Base-by-base conservation (phyloP, 805 yeast species). In the Yamadazyma ubonensis region DNA sequence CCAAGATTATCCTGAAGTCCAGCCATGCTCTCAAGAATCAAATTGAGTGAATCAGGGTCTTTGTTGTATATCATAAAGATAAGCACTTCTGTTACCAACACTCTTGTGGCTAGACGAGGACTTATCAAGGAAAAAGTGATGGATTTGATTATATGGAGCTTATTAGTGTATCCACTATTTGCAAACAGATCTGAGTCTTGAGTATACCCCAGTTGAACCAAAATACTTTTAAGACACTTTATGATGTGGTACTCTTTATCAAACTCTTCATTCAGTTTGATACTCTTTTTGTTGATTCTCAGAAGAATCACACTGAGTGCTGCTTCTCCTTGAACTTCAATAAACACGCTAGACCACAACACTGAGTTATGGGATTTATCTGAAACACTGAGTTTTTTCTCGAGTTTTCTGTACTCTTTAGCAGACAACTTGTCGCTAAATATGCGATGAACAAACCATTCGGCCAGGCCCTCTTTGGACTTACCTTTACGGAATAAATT, bases 191-290 rank as follows among this genome's bases (percentile, higher is more conserved):
- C 17, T 14, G 50, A 56, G 11, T 31, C 31, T 5, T 23, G 16
- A 3, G 29, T 37, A n/a, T 37, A 21, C 15, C 38, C 38, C 35
- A 39, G 37, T 49, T 38, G 46, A 32, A 61, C 63, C 15, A 68
- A 37, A 2, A 67, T 59, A 41, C 57, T 52, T 42, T 59, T 65
- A 37, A 70, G 57, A 39, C 72, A 68, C 43, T 54, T 60, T 8
- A 70, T 64, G 23, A 69, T 68, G 15, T 52, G 44, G 39, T 48
- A 64, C 41, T 70, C 75, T 38, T 52, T 61, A 37, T 68, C 73
- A 27, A 69, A 64, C 41, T 67, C 73, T 21, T 68, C 73, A 43
- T 70, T 68, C 3, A 72, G 63, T 46, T 70, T 70, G 44, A 68
- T 67, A 41, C 69, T 63, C 44, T 67, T 65, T 42, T 59, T 63